Evolutionary conservation across 1,139 yeast genomes (phyloP).

Genomic region (Diutina sp.): DNA sequence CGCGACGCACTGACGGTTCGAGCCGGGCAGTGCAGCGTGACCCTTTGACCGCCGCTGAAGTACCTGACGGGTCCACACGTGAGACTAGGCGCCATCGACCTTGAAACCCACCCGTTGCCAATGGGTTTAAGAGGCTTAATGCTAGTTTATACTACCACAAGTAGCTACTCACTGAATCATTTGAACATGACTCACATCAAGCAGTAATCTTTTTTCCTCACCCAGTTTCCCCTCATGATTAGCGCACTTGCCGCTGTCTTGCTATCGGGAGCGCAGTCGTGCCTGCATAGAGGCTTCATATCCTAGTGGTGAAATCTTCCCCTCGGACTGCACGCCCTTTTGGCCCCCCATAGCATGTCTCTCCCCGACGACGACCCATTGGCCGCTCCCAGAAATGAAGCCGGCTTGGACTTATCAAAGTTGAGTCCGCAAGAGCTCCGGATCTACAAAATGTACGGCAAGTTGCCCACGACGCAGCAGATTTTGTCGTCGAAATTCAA

Average conservation of each 20-base stretch:
- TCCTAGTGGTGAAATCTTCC: not conserved
- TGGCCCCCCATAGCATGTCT: conserved; percentile 3
- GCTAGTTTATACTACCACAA: not conserved
- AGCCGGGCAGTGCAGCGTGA: not conserved
- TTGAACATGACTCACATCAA: not conserved
- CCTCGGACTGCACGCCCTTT: not conserved
- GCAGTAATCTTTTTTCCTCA: not conserved
- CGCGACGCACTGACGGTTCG: not conserved
- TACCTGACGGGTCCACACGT: not conserved
- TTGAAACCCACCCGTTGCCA: too few relatives aligned
- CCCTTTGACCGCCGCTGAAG: not conserved
- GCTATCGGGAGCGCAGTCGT: not conserved
- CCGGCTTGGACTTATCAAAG: conserved; percentile 40
- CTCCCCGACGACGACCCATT: conserved; percentile 31
- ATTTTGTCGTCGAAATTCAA: conserved; percentile 65
- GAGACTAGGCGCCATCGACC: not conserved
- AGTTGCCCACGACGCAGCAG: conserved; percentile 78
- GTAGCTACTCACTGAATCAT: not conserved
- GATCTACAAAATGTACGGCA: conserved; percentile 74
- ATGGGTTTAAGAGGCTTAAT: too few relatives aligned
- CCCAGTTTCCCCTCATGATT: not conserved
- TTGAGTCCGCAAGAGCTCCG: conserved; percentile 58
- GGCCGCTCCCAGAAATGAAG: conserved; percentile 33
- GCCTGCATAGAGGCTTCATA: not conserved
- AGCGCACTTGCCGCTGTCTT: not conserved